Conservation (phyloP, 257 asterid species). For the Leptodermis oblonga region DNA sequence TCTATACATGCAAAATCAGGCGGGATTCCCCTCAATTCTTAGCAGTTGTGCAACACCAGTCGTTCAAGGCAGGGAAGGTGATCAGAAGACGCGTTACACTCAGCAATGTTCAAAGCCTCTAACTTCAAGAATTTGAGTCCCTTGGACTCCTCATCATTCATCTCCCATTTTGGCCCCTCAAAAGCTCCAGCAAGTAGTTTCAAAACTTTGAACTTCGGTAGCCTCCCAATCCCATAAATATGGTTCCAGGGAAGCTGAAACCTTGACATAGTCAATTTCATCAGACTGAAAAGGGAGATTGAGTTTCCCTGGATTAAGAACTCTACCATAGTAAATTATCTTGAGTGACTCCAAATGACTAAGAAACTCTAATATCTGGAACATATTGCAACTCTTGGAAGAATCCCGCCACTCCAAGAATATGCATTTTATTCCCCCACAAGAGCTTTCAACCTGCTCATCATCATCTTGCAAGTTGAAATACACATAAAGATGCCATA, state of each 20-base stretch:
- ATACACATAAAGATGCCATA: slow-evolving; percentile 8
- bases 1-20: not conserved
- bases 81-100: slow-evolving; percentile 4
- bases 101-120: not conserved
- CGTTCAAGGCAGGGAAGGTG: slow-evolving; percentile 4
- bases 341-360: slow-evolving; percentile 1
- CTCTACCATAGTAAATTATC: not conserved
- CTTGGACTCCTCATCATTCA: slow-evolving; percentile 8
- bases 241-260: slow-evolving; percentile 1
- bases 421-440: not conserved
- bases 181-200: slow-evolving; percentile 5
- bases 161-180: slow-evolving; percentile 7
- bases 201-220: slow-evolving; percentile 4
- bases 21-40: not conserved
- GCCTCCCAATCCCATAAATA: not conserved
- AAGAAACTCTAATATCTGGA: not conserved
- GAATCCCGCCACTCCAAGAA: slow-evolving; percentile 6
- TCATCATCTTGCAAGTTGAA: no score
- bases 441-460: no score
- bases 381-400: not conserved
- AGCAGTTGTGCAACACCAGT: slow-evolving; percentile 6
- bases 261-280: not conserved
- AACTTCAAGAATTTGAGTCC: slow-evolving; percentile 11
- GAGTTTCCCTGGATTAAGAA: not conserved
- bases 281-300: not conserved